A percentile compares a stretch with the other conserved stretches of the same genome.
These are phyloP conservation scores for Apiospora saccharicola DNA, from an alignment of 2,329 filamentous ascomycete genomes.

Conservation along the genomic window DNA sequence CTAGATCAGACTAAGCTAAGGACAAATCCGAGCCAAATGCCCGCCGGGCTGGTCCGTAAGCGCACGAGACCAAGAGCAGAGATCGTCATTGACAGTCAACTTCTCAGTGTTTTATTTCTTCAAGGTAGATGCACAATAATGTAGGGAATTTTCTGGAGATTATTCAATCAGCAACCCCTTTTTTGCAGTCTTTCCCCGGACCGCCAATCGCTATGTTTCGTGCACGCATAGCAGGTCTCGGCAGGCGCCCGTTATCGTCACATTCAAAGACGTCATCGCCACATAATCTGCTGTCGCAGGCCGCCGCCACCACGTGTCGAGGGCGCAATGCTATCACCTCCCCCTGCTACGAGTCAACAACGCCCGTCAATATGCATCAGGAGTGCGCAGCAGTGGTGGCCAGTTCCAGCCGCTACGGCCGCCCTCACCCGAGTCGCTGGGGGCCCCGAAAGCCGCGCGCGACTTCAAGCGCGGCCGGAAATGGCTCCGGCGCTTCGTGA, in stretches of 20 bases:
- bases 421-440: constrained; percentile 80
- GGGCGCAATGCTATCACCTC: constrained; percentile 28
- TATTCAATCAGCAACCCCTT: background rate
- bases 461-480: constrained; percentile 73
- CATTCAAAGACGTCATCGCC: constrained; percentile 22
- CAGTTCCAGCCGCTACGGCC: constrained; percentile 74
- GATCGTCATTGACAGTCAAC: background rate
- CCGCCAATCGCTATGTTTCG: constrained; percentile 34
- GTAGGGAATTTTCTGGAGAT: background rate
- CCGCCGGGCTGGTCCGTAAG: constrained; percentile 2
- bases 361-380: constrained; percentile 37
- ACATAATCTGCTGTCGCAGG: constrained; percentile 20
- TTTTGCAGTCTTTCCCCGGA: background rate
- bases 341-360: constrained; percentile 25
- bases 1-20: constrained; percentile 17
- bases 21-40: constrained; percentile 10
- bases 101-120: background rate
- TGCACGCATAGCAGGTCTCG: constrained; percentile 37
- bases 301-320: constrained; percentile 16
- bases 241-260: constrained; percentile 29
- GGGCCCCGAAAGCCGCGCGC: constrained; percentile 73
- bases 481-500: constrained; percentile 78
- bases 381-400: constrained; percentile 32
- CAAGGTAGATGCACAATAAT: background rate
- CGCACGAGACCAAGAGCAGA: constrained; percentile 11